Evolutionary conservation across 352 stramenopile species (phyloP).

Genomic region (Phytophthora chlamydospora): DNA sequence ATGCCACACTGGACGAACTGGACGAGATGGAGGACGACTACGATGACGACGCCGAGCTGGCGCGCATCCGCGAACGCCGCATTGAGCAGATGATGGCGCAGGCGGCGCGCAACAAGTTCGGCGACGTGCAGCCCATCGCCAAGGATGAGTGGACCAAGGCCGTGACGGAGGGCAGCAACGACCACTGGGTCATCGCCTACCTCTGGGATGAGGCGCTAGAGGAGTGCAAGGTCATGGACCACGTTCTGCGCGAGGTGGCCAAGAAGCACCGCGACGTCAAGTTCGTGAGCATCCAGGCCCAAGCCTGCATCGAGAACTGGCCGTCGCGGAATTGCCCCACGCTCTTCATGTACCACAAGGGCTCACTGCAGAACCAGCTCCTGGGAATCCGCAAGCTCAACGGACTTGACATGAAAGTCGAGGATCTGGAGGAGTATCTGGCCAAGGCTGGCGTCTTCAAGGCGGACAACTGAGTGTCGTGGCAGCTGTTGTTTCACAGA

Average conservation of each 20-base stretch:
- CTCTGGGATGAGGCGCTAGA: conserved; percentile 89
- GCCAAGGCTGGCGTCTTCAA: conserved; percentile 81
- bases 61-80: conserved; percentile 81
- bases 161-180: conserved; percentile 90
- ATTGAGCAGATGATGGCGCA: conserved; percentile 90
- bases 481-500: neutral
- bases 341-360: conserved; percentile 94
- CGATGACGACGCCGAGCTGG: conserved; percentile 80
- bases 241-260: conserved; percentile 82
- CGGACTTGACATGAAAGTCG: conserved; percentile 86
- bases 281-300: conserved; percentile 93
- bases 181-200: conserved; percentile 91
- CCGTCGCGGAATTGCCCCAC: conserved; percentile 91
- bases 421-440: conserved; percentile 91
- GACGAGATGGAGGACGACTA: conserved; percentile 91
- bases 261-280: conserved; percentile 91
- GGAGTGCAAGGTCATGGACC: conserved; percentile 93
- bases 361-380: conserved; percentile 88
- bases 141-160: conserved; percentile 94
- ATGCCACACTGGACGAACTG: conserved; percentile 85
- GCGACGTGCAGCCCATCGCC: conserved; percentile 89
- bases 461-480: conserved; percentile 21
- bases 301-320: conserved; percentile 93
- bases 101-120: conserved; percentile 86
- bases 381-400: conserved; percentile 89